A percentile compares a stretch with the other conserved stretches of the same genome.
These are phyloP conservation scores for Boletales sp. DNA, from an alignment of 768 basidiomycete genomes.

Conservation along the genomic window DNA sequence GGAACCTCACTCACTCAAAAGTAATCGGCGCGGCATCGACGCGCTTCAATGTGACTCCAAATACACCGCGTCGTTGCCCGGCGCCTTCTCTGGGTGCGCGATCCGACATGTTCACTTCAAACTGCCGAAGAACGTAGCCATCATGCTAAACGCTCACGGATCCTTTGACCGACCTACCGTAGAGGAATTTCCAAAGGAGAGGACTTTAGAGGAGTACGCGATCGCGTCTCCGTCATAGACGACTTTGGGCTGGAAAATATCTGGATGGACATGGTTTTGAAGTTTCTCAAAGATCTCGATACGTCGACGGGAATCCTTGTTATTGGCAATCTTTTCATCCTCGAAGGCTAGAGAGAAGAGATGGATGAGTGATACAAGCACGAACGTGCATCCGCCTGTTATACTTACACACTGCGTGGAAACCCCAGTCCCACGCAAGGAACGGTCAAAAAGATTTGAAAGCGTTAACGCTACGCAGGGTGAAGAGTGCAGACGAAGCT, in stretches of 20 bases:
- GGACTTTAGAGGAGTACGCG: constrained; percentile 34
- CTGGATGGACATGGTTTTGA: constrained; percentile 34
- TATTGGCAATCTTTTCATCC: constrained; percentile 1
- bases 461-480: constrained; percentile 1
- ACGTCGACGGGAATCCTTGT: constrained; percentile 15
- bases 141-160: background rate
- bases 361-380: background rate
- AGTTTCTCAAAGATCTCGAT: constrained; percentile 33
- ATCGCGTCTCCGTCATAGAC: constrained; percentile 47
- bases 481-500: constrained; percentile 4
- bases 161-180: constrained; percentile 22
- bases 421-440: background rate
- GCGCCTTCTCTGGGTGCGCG: constrained; percentile 12
- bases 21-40: constrained; percentile 37
- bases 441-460: constrained; percentile 1
- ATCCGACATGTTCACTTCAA: constrained; percentile 33
- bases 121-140: constrained; percentile 24
- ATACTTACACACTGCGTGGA: constrained; percentile 26
- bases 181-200: constrained; percentile 30
- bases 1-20: constrained; percentile 28
- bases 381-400: background rate
- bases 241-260: constrained; percentile 38
- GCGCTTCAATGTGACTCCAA: constrained; percentile 32
- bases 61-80: constrained; percentile 24
- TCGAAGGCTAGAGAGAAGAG: constrained; percentile 15